Evolutionary conservation across 371 early-diverging fungal species (phyloP), one percentile per base, ranked within the genome.

Genomic region (Sporodiniella umbellata): DNA sequence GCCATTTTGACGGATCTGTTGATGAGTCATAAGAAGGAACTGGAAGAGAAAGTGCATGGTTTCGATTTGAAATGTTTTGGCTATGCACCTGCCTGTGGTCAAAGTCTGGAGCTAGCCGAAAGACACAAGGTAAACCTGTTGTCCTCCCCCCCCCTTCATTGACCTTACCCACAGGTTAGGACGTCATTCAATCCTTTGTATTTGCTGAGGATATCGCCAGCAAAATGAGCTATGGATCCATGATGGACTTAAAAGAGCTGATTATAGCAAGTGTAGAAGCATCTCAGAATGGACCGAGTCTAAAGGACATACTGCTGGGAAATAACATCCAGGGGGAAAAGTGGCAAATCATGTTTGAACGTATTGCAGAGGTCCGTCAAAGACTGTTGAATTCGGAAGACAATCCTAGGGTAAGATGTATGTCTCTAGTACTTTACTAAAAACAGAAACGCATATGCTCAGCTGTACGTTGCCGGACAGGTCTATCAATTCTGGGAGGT

Each of bases 1-100:
- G 77, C 91, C 4, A 66, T 93, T 8, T 53, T 92, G 53, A 87
- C 90, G 0, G 86, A 92, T 51, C 86, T 93, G 80, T 48, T 92
- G 7, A 62, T 72, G 12, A 83, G 86, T 38, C 79, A 80, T 33
- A 69, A 81, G 4, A 70, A 80, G 23, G 81, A 81, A 52, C 78
- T 83, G 38, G 63, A 71, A 18, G 57, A 59, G 17, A 67, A 75
- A 19, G 44, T 53, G 0, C 48, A 57, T 18, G 62, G 64, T 0
- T 70, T 78, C 38, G 54, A 44, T n/a, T 31, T 78, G 7, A 43
- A 59, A 30, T 71, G 74, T 21, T 71, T 63, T 55, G 68, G 78
- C 2, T 78, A 71, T 55, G 78, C 78, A 1, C 78, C 78, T 11
- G 74, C 78, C 2, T 78, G 78, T 51, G 68, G 66, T 2, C 33